Conservation (phyloP, 352 stramenopile genomes). For the Globisporangium emineosum region DNA sequence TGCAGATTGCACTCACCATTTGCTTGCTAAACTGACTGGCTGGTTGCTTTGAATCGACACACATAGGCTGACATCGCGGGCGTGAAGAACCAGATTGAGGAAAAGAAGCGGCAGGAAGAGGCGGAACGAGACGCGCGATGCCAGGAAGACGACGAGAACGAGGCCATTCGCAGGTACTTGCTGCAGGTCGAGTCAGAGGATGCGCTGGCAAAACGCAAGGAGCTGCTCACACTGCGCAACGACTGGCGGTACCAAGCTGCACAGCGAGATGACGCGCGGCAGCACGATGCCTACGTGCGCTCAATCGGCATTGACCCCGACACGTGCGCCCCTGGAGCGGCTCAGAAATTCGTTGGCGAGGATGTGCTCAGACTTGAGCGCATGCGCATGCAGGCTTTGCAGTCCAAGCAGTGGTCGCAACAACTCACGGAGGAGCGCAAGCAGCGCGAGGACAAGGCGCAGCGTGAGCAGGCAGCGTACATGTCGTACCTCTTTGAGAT, state of each 20-base stretch:
- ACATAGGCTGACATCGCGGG: conserved; percentile 70
- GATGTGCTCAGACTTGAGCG: conserved; percentile 54
- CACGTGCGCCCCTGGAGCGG: conserved; percentile 43
- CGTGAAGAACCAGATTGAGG: conserved; percentile 71
- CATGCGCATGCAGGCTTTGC: conserved; percentile 55
- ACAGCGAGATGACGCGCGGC: conserved; percentile 24
- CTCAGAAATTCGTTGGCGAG: conserved; percentile 73
- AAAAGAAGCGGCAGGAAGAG: conserved; percentile 53
- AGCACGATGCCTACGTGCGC: conserved; percentile 30
- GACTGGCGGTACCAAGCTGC: conserved; percentile 55
- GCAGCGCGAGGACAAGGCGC: conserved; percentile 35
- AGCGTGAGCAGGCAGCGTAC: conserved; percentile 37
- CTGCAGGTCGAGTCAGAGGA: conserved; percentile 77
- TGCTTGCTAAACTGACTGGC: neutral
- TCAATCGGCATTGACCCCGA: conserved; percentile 51
- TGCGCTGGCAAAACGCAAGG: conserved; percentile 50
- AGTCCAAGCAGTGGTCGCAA: conserved; percentile 67
- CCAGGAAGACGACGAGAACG: conserved; percentile 48
- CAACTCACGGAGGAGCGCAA: conserved; percentile 51
- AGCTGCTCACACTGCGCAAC: conserved; percentile 62
- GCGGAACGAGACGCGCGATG: conserved; percentile 41
- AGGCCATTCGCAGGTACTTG: conserved; percentile 68
- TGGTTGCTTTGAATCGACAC: neutral
- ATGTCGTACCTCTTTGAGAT: conserved; percentile 52
- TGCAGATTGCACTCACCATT: conserved; percentile 4